Percentiles rank a stretch among this genome's conserved stretches.
These are phyloP conservation scores for Euphorbia peplus DNA, from an alignment of 345 rosid species.

Conservation along the genomic window DNA sequence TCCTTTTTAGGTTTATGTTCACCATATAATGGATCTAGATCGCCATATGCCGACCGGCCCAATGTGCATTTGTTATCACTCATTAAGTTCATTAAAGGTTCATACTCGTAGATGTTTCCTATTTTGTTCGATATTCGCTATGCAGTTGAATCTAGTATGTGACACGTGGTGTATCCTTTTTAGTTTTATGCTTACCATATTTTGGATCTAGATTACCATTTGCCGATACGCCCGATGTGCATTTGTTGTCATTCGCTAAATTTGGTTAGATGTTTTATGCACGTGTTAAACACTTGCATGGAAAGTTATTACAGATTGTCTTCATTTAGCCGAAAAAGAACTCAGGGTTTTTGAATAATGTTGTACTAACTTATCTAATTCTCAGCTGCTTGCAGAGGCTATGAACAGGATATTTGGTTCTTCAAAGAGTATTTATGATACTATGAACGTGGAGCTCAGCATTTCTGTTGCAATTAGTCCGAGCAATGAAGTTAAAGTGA, in stretches of 20 bases:
- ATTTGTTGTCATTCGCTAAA: constrained; percentile 1
- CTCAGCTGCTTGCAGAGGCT: constrained; percentile 47
- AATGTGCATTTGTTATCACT: neutral
- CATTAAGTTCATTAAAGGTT: neutral
- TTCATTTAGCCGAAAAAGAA: neutral
- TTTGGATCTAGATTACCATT: neutral
- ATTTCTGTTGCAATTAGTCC: constrained; percentile 14
- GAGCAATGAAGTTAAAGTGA: constrained; percentile 7
- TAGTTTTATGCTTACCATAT: neutral
- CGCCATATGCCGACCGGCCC: neutral
- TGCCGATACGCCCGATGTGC: neutral
- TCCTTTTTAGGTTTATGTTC: neutral
- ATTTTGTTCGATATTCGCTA: neutral
- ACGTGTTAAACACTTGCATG: neutral
- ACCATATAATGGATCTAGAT: neutral
- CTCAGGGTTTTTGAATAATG: constrained; percentile 14
- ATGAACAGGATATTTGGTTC: constrained; percentile 35
- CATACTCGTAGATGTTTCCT: neutral
- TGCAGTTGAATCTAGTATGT: neutral
- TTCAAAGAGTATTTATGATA: constrained; percentile 18
- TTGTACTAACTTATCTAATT: constrained; percentile 23
- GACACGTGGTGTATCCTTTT: neutral
- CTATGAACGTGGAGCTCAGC: constrained; percentile 13
- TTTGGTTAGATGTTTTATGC: neutral
- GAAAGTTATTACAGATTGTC: constrained; percentile 1